Evolutionary conservation across 345 rosid genomes (phyloP).

Genomic region (Boechera divaricarpa): DNA sequence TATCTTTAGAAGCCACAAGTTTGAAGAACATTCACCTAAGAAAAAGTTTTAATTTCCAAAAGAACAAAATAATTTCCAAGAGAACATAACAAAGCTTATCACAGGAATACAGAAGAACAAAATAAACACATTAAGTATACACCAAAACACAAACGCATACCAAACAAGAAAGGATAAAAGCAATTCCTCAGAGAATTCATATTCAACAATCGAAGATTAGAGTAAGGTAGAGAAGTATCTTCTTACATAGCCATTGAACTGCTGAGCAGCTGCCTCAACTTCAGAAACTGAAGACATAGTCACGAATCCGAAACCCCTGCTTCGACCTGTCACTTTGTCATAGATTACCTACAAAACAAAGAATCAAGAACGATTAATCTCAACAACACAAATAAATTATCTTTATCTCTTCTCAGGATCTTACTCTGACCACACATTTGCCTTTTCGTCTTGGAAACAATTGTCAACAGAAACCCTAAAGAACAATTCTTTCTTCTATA

Average conservation of each 20-base stretch:
- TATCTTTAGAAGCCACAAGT: conserved; percentile 14
- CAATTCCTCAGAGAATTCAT: background rate
- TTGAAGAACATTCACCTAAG: background rate
- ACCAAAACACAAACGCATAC: background rate
- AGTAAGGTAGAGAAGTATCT: conserved; percentile 11
- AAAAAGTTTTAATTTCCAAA: background rate
- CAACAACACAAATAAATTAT: background rate
- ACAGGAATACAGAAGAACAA: background rate
- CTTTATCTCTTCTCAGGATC: background rate
- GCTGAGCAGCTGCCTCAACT: conserved; percentile 78
- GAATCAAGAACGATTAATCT: background rate
- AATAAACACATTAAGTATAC: background rate
- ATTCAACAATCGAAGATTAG: background rate
- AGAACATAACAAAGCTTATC: background rate
- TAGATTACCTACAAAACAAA: conserved; percentile 75
- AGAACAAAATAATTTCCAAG: too few relatives aligned
- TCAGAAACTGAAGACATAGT: conserved; percentile 82
- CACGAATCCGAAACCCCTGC: conserved; percentile 98
- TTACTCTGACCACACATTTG: background rate
- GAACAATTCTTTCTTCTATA: background rate
- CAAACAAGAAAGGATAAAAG: background rate
- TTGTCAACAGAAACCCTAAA: conserved; percentile 5
- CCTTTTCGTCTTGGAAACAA: background rate
- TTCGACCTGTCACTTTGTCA: conserved; percentile 90
- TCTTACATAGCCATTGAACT: conserved; percentile 92